These are phyloP conservation scores for Sugiyamaella pinicola DNA, from an alignment of 1,139 yeast species.

Conservation along the genomic window DNA sequence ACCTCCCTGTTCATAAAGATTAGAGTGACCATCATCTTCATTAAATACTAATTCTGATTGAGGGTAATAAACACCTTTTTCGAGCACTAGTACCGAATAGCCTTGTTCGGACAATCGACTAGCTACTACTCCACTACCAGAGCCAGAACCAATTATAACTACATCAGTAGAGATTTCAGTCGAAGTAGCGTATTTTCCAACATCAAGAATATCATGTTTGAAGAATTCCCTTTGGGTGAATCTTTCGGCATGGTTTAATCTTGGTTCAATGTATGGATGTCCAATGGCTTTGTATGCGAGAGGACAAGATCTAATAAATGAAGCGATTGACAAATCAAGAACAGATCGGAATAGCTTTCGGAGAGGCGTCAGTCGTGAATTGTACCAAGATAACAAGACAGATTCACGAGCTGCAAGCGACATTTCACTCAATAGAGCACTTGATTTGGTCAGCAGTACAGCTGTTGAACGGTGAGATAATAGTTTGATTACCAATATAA, in stretches of 20 bases:
- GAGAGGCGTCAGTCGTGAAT: conserved; percentile 28
- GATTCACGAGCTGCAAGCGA: conserved; percentile 25
- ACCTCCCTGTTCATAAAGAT: conserved; percentile 51
- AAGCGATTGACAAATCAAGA: conserved; percentile 21
- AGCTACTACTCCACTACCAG: conserved; percentile 62
- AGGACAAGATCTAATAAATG: conserved; percentile 28
- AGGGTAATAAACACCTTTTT: conserved; percentile 54
- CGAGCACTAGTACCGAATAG: conserved; percentile 51
- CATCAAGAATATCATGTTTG: conserved; percentile 24
- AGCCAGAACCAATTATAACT: conserved; percentile 58
- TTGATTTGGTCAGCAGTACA: conserved; percentile 32
- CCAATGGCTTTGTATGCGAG: conserved; percentile 30
- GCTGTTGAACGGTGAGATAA: conserved; percentile 34
- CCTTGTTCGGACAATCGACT: conserved; percentile 53
- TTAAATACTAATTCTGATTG: conserved; percentile 46
- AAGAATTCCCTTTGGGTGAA: conserved; percentile 17
- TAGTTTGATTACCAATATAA: conserved; percentile 29
- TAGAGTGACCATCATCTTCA: conserved; percentile 47
- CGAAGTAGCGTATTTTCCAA: conserved; percentile 28
- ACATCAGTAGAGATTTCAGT: conserved; percentile 43
- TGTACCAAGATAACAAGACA: conserved; percentile 30
- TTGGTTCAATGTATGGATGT: conserved; percentile 32
- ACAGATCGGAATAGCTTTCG: conserved; percentile 32
- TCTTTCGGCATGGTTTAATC: conserved; percentile 17
- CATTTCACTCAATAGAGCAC: conserved; percentile 35